A percentile compares a stretch with the other conserved stretches of the same genome.
phyloP scores from a whole-genome alignment of 352 stramenopile genomes.

The Globisporangium echinulatum region DNA sequence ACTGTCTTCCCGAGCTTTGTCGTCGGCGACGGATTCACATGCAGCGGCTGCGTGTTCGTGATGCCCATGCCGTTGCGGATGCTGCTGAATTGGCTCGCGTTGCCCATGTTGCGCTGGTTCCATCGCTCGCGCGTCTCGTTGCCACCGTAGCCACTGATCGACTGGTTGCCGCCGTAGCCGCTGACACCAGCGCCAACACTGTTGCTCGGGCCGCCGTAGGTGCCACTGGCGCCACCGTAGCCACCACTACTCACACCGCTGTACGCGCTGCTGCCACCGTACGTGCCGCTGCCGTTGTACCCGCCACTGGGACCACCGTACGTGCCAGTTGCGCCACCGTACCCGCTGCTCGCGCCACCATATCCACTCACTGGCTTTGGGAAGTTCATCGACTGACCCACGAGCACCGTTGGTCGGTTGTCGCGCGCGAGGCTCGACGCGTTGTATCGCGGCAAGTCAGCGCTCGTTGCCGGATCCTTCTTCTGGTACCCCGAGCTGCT shows the following conservation, averaged over 20 bases:
- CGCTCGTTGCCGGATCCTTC: conserved; percentile 27
- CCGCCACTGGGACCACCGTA: conserved; percentile 34
- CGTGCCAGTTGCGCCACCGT: conserved; percentile 1
- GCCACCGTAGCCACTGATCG: conserved; percentile 13
- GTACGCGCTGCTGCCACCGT: conserved; percentile 3
- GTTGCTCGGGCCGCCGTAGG: conserved; percentile 14
- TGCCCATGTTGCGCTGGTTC: conserved; percentile 41
- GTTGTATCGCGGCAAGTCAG: conserved; percentile 42
- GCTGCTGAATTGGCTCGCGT: conserved; percentile 52
- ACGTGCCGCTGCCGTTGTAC: conserved; percentile 11
- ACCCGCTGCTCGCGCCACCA: background rate
- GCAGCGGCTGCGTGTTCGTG: conserved; percentile 40
- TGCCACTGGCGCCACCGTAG: conserved; percentile 8
- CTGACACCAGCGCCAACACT: conserved; percentile 7
- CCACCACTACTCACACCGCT: background rate
- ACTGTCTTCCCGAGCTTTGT: conserved; percentile 72
- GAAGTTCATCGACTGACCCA: conserved; percentile 75
- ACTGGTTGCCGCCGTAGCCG: conserved; percentile 2
- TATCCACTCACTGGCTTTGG: conserved; percentile 30
- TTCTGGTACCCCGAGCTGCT: conserved; percentile 81
- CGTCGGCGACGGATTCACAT: conserved; percentile 24
- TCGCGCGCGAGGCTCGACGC: conserved; percentile 43
- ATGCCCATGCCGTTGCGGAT: conserved; percentile 35
- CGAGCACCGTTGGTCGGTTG: conserved; percentile 78
- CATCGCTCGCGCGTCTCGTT: background rate